Conservation (phyloP, 257 asterid species). For the Nicotiana sylvestris region DNA sequence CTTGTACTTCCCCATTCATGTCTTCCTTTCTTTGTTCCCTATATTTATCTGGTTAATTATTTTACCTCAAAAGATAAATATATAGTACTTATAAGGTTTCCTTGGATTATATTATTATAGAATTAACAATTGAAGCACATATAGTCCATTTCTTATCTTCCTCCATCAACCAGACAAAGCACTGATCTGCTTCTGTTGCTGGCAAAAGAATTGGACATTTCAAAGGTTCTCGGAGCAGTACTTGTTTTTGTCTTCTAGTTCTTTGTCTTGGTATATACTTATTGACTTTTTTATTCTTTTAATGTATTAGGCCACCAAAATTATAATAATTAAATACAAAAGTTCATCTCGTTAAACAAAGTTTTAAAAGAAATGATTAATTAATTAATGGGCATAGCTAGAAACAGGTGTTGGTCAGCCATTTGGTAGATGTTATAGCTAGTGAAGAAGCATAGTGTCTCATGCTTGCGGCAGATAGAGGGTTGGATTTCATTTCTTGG, state of each 20-base stretch:
- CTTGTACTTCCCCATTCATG: not conserved
- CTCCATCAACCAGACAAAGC: conserved; percentile 16
- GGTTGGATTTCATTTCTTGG: not conserved
- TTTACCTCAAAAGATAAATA: not conserved
- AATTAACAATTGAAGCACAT: not conserved
- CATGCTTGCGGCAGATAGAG: not conserved
- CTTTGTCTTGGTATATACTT: conserved; percentile 34
- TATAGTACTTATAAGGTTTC: too few relatives aligned
- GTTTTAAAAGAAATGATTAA: not conserved
- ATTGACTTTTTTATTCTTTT: conserved; percentile 24
- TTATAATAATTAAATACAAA: not conserved
- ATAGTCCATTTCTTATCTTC: not conserved
- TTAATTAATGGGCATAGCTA: not conserved
- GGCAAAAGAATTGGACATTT: conserved; percentile 14
- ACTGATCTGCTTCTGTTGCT: not conserved
- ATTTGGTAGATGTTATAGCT: not conserved
- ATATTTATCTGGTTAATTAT: not conserved
- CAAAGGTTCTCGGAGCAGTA: conserved; percentile 26
- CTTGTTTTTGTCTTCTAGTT: conserved; percentile 34
- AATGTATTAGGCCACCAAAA: not conserved
- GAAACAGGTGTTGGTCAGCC: not conserved
- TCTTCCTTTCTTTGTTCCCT: not conserved
- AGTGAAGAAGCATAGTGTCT: too few relatives aligned
- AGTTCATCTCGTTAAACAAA: not conserved
- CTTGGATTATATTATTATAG: not conserved